A percentile compares a stretch with the other conserved stretches of the same genome.
Conservation (phyloP, 208 protist species). For the Trypanosoma brucei region DNA sequence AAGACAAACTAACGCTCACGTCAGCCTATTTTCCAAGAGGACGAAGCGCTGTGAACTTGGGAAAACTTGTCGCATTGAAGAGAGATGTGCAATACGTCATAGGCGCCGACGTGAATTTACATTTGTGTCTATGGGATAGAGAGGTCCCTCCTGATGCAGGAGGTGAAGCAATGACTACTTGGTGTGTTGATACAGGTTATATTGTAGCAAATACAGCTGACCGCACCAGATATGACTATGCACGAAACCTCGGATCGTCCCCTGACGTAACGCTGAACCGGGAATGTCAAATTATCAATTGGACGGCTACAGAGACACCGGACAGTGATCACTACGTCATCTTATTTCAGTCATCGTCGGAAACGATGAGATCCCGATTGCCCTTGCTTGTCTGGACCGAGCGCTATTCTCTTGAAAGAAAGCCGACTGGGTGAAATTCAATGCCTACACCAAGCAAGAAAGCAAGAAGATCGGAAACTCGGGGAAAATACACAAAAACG, state of each 20-base stretch:
- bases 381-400: too few species aligned
- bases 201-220: constrained; percentile 3
- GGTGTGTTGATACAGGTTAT: constrained; percentile 2
- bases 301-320: neutral
- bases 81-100: neutral
- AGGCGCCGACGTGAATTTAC: constrained; percentile 6
- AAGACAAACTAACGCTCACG: constrained; percentile 1
- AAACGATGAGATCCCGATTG: too few species aligned
- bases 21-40: constrained; percentile 1
- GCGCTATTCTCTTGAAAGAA: too few species aligned
- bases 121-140: constrained; percentile 1
- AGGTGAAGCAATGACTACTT: neutral
- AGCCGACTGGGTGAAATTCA: too few species aligned
- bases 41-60: neutral
- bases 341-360: too few species aligned
- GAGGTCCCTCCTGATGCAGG: neutral
- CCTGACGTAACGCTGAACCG: neutral
- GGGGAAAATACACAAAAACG: too few species aligned
- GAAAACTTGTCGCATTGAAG: neutral
- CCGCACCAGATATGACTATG: neutral
- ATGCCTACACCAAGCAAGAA: too few species aligned
- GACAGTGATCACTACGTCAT: too few species aligned
- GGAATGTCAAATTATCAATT: neutral
- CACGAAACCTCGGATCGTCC: neutral
- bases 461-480: too few species aligned